Evolutionary conservation across 495 filamentous ascomycete genomes (phyloP), one percentile per base, ranked within the genome.

Genomic region (Xylaria cubensis): DNA sequence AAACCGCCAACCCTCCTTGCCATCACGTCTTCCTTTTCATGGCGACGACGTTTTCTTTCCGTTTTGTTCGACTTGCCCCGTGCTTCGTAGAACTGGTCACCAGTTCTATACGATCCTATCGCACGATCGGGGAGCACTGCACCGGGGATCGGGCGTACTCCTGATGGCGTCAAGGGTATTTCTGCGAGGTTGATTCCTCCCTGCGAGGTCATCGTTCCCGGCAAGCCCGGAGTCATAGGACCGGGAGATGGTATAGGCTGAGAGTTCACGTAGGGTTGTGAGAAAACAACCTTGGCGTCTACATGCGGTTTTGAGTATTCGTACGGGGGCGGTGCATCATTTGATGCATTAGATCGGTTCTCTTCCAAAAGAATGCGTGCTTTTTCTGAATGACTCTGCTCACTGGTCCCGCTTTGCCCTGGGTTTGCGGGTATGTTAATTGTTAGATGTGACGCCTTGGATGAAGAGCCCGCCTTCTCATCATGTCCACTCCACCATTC

Each of bases 1-100:
- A 87, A 80, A 5, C 87, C 85, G 8, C 89, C 88, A 5, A 82
- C 75, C 73, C 86, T 90, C 68, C 80, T 84, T 5, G 85, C 87
- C 8, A 86, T 73, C 4, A 82, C 83, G 21, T 92, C 90, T 77
- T 92, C 88, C 70, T 89, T 89, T 76, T 92, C 91, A 62, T 87
- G 85, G 39, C 88, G 84, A 42, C 84, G 83, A 62, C 86, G 79
- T 71, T 90, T 86, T 24, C 83, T 82, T 72, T 89, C 76, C 73
- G 81, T 77, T 72, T 82, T 79, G 29, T 81, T 77, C 12, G 72
- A 77, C 15, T 59, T 71, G 12, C 84, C 82, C 24, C 69, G 67
- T 3, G 76, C 77, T 46, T 75, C 69, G n/a, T 74, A 72, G 44
- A 81, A 81, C 56, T 84, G 81, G 39, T 81, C 77, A 3, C 77